Conservation (phyloP, 108 stramenopile species). For the Parietichytrium sp. region DNA sequence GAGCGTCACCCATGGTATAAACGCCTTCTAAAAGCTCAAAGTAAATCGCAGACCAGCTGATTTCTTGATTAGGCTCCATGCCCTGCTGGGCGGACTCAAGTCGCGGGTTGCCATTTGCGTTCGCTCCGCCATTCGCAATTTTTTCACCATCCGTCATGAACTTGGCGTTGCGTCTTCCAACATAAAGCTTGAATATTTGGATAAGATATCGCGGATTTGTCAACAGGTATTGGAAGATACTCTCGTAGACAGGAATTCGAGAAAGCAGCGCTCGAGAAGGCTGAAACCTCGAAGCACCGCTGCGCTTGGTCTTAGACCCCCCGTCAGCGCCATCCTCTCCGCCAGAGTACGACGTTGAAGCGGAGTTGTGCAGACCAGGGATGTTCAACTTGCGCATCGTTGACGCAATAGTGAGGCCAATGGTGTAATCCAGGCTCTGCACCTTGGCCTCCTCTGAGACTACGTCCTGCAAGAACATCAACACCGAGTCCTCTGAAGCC, state of each 20-base stretch:
- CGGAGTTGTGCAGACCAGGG: not conserved
- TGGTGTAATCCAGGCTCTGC: slow-evolving; percentile 15
- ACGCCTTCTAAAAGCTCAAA: slow-evolving; percentile 27
- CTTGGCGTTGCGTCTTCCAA: not conserved
- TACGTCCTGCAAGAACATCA: not conserved
- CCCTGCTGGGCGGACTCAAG: too few species aligned
- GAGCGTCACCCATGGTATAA: slow-evolving; percentile 6
- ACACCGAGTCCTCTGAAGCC: not conserved
- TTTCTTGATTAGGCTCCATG: too few species aligned
- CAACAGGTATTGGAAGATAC: not conserved
- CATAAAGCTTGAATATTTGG: not conserved
- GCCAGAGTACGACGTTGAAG: too few species aligned
- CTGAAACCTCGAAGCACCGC: not conserved
- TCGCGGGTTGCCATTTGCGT: not conserved
- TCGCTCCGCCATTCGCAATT: not conserved
- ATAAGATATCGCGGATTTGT: slow-evolving; percentile 19
- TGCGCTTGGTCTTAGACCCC: not conserved
- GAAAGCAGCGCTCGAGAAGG: not conserved
- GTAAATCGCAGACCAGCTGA: not conserved
- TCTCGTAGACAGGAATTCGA: not conserved
- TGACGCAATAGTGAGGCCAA: slow-evolving; percentile 11
- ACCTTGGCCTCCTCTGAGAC: not conserved
- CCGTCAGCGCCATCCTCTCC: not conserved
- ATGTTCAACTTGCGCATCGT: not conserved
- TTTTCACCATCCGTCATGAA: not conserved